Base-by-base conservation (phyloP, 78 protist species). In the Dictyostelium discoideum region DNA sequence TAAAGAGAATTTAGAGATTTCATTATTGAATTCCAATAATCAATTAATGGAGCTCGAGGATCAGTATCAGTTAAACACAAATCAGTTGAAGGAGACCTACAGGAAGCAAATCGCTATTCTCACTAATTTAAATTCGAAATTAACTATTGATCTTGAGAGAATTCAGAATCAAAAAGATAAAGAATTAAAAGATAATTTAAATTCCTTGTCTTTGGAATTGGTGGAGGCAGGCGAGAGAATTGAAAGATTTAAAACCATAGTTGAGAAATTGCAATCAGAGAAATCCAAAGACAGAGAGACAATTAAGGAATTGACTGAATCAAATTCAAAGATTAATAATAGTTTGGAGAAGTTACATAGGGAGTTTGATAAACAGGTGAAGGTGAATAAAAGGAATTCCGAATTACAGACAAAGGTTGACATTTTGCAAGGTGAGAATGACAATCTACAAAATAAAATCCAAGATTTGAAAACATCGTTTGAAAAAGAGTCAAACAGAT, bases 1-100 rank as follows among this genome's bases (percentile, higher is more conserved):
- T 18, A 74, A 74, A 13, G 42, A 74, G 40, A 74, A 74, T 74
- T 74, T 74, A 74, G 81, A 74, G 81, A 74, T 74, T 16, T 74
- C 81, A 5, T 37, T 32, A 37, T 37, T 74, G n/a, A 37, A 37
- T 74, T 74, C 42, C 13, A 74, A 74, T 16, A 74, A 74, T 74
- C 44, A 74, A 37, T 37, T 74, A 18, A 16, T 37, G 11, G 81
- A 74, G 7, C 4, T 37, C 1, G 46, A 74, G 20, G 48, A 74
- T 74, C 81, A 74, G 37, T 16, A 74, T 74, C 7, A 13, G 14
- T 16, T 16, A 0, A 9, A 10, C 13, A 37, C 11, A 11, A 29
- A 13, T 29, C 24, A 26, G 18, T 39, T 32, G 1, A 74, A 32
- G 37, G 81, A 74, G 2, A 69, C 37, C 10, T 74, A 14, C 16